A percentile compares a stretch with the other conserved stretches of the same genome.
These are phyloP conservation scores for Plicaturopsis crispa DNA, from an alignment of 768 basidiomycete genomes.

Conservation along the genomic window DNA sequence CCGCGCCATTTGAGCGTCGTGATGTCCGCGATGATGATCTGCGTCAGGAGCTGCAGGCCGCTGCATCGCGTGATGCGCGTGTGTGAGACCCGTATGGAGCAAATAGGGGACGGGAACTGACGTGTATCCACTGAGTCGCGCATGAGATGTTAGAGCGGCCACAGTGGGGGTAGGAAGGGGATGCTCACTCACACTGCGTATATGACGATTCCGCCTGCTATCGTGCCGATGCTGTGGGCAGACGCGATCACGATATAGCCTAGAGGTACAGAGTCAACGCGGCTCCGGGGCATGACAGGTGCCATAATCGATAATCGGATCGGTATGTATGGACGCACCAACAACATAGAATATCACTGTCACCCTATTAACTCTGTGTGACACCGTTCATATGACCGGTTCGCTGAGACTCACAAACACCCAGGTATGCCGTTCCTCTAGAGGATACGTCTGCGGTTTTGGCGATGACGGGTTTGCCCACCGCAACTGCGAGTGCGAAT, in stretches of 20 bases:
- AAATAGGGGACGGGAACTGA: too few species aligned
- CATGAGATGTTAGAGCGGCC: constrained; percentile 15
- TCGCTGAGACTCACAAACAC: constrained; percentile 43
- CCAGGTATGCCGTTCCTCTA: constrained; percentile 52
- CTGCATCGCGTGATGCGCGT: too few species aligned
- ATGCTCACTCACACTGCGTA: constrained; percentile 40
- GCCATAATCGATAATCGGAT: too few species aligned
- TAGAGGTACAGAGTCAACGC: constrained; percentile 7
- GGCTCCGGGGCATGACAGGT: too few species aligned
- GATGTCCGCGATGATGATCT: constrained; percentile 57
- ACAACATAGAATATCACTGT: constrained; percentile 53
- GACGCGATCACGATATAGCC: constrained; percentile 50
- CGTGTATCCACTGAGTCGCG: too few species aligned
- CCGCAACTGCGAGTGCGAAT: constrained; percentile 25
- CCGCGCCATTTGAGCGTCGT: constrained; percentile 56
- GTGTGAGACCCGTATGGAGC: too few species aligned
- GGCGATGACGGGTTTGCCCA: constrained; percentile 63
- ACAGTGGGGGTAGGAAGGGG: constrained; percentile 11
- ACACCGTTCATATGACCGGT: too few species aligned
- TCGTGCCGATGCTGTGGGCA: constrained; percentile 31
- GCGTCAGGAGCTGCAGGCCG: constrained; percentile 56
- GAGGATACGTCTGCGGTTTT: constrained; percentile 69
- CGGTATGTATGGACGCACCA: constrained; percentile 38
- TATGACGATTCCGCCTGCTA: constrained; percentile 49
- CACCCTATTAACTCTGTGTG: too few species aligned